Evolutionary conservation across 768 basidiomycete species (phyloP), one percentile per base, ranked within the genome.

Genomic region (Phylloporus rhodoxanthus): DNA sequence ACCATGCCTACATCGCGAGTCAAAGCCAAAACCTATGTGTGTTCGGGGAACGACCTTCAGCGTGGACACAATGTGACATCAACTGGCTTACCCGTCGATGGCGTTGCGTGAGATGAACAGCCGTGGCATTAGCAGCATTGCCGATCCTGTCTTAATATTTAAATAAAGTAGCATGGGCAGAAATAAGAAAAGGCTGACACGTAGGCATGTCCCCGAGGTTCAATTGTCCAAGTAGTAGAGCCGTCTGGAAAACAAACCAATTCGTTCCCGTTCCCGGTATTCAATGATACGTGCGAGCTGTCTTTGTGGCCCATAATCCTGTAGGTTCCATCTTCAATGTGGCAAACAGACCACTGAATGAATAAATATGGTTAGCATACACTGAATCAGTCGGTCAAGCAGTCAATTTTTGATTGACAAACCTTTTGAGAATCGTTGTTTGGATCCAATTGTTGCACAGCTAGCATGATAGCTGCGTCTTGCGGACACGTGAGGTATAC

Each of bases 71-170:
- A 26, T n/a, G 2, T 38, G 8, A 45, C 13, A 28, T 28, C 8
- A 41, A 44, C 19, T 21, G 5, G 11, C 55, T 49, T 26, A 53
- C 54, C 20, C 6, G 47, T 19, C n/a, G 47, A 13, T 29, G 38
- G 6, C 47, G 38, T n/a, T 32, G 36, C 29, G 37, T n/a, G 8
- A 39, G 21, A 15, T 56, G 32, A 20, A 56, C 36, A 6, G 45
- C 48, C 9, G 26, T 56, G 9, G 55, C 52, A 9, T 44, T 43
- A 5, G 5, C 43, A 39, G 48, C 38, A 25, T 50, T 48, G 36
- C 52, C 55, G 15, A 56, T 25, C 38, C 47, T 47, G 11, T 17
- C 14, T 23, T 2, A 5, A 38, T 29, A 23, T 11, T 6, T 39
- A 1, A 26, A 8, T 26, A 2, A 26, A 26, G 8, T 9, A 26